Evolutionary conservation across 2,329 filamentous ascomycete genomes (phyloP), one percentile per base, ranked within the genome.

Genomic region (Seiridium cupressi): DNA sequence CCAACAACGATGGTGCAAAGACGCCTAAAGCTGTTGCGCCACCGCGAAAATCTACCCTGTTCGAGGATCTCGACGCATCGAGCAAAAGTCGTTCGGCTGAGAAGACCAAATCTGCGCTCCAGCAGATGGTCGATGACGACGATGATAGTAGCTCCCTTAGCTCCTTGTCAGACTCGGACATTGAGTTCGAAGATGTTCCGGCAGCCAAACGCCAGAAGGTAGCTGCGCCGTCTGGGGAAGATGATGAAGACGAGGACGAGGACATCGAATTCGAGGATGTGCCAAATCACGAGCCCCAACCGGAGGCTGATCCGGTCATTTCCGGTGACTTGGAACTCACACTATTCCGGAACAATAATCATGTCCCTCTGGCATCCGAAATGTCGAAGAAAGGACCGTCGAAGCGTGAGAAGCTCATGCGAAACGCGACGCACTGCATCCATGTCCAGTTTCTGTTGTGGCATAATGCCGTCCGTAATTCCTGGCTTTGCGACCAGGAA

Each of bases 381-480:
- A 79, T 85, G 49, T 85, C 86, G 31, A 97, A 92, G 74, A 97
- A 94, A 71, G 93, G 92, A 0, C 90, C 91, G 0, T 90, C 91
- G 3, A 97, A 97, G 75, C 86, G 90, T 35, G 92, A 97, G 70
- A 86, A 92, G 56, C 84, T 87, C 62, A 90, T 94, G 59, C 85
- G 95, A 34, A 84, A 88, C 40, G 83, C 88, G 3, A 93, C 92
- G 0, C 95, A 99, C 74, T 91, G 91, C 66, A 82, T 97, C 66
- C 95, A 99, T 74, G 93, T 98, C 2, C 88, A 96, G 71, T 85
- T 88, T 57, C 79, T 99, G 13, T 83, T 99, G 61, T 97, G 90
- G 82, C 93, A 98, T 72, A 98, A 98, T 70, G 85, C 91, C 0
- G 76, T 95, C 11, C 86, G 91, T 47, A 97, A 98, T 72, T 81